Percentiles rank a stretch among this genome's conserved stretches.
Conservation (phyloP, 2,329 filamentous ascomycete species). For the Seiridium cupressi region DNA sequence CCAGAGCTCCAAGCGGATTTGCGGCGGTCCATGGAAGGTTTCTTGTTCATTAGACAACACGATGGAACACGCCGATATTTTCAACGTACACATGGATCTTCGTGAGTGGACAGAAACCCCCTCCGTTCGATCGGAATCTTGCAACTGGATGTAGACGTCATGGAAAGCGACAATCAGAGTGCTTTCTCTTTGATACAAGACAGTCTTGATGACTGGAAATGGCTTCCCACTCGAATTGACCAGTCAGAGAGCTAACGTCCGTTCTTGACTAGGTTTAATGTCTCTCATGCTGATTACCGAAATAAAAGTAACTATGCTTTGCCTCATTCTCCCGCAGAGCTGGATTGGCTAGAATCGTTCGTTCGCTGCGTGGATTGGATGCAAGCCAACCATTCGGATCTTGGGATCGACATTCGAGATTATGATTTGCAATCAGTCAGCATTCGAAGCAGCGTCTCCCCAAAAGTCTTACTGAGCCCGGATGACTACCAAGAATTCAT, state of each 20-base stretch:
- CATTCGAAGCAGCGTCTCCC: neutral
- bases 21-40: neutral
- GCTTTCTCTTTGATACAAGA: neutral
- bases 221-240: neutral
- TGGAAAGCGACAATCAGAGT: neutral
- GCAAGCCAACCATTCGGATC: neutral
- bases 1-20: neutral
- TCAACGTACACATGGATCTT: neutral
- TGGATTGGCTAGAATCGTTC: slow-evolving; percentile 5
- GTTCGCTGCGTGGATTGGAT: slow-evolving; percentile 4
- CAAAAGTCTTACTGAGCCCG: neutral
- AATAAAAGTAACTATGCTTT: neutral
- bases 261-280: neutral
- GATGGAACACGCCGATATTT: neutral
- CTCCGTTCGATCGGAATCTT: neutral
- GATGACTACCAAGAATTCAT: neutral
- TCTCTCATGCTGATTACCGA: neutral
- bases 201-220: neutral
- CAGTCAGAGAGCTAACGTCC: neutral
- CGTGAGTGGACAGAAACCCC: neutral
- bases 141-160: neutral
- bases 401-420: neutral
- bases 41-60: neutral
- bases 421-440: neutral
- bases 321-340: neutral